phyloP scores from a whole-genome alignment of 176 grass and related monocot genomes.

The Oropetium thomaeum region DNA sequence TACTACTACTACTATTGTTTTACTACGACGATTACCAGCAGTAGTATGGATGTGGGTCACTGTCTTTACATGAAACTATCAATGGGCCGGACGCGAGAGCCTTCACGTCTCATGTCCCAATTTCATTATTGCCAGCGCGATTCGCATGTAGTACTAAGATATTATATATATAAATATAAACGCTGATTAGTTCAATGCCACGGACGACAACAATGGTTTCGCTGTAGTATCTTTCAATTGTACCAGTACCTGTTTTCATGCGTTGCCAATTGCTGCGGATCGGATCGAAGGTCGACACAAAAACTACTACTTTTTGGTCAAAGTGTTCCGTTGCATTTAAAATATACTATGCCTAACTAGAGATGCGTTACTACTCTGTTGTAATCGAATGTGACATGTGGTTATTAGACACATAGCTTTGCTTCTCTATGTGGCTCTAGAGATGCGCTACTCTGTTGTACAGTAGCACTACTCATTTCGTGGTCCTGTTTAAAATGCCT shows the following conservation, averaged over 20 bases:
- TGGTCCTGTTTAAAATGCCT: too few relatives aligned
- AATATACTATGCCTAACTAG: too few relatives aligned
- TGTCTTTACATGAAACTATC: not conserved
- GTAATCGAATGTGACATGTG: not conserved
- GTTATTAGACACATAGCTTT: too few relatives aligned
- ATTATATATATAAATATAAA: not conserved
- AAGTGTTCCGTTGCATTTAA: not conserved
- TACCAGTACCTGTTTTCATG: not conserved
- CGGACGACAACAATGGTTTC: not conserved
- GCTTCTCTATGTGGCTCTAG: too few relatives aligned
- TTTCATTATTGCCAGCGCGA: constrained; percentile 1
- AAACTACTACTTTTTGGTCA: not conserved
- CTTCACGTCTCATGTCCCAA: not conserved
- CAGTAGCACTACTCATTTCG: too few relatives aligned
- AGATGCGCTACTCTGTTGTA: too few relatives aligned
- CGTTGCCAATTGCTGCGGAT: not conserved
- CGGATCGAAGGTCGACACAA: not conserved
- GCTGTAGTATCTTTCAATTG: not conserved
- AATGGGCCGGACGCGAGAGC: not conserved
- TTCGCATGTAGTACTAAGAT: not conserved
- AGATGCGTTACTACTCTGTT: too few relatives aligned
- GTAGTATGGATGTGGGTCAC: not conserved
- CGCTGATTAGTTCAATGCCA: not conserved
- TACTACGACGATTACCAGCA: too few relatives aligned
- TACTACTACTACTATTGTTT: too few relatives aligned